These are phyloP conservation scores for Penicillium verhagenii DNA, from an alignment of 495 filamentous ascomycete genomes.

Conservation along the genomic window DNA sequence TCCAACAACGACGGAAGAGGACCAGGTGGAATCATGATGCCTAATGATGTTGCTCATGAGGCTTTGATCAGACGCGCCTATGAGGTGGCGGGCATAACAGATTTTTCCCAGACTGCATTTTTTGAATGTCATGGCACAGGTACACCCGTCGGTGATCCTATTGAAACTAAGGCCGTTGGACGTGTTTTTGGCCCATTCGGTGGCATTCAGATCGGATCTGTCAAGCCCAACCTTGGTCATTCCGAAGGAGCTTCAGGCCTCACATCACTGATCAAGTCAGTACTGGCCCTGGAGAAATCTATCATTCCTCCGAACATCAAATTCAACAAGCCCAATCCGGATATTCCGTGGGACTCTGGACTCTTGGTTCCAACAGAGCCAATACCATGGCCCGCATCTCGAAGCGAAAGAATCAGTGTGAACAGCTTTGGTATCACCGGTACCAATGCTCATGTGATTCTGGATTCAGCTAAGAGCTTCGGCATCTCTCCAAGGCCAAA, in stretches of 20 bases:
- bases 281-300: conserved; percentile 45
- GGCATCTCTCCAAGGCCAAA: not conserved
- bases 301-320: conserved; percentile 51
- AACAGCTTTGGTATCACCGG: conserved; percentile 29
- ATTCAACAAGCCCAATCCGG: conserved; percentile 31
- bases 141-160: conserved; percentile 35
- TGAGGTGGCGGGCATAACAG: conserved; percentile 24
- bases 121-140: conserved; percentile 35
- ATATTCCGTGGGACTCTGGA: conserved; percentile 27
- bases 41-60: conserved; percentile 29
- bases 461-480: conserved; percentile 9
- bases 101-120: conserved; percentile 24
- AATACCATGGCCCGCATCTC: conserved; percentile 26
- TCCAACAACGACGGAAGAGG: conserved; percentile 36
- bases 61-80: conserved; percentile 37
- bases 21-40: conserved; percentile 1
- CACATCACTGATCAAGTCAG: conserved; percentile 42
- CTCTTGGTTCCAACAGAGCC: conserved; percentile 22
- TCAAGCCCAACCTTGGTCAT: conserved; percentile 55
- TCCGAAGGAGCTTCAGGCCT: conserved; percentile 53
- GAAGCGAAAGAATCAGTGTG: conserved; percentile 19
- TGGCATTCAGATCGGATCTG: conserved; percentile 24
- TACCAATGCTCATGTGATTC: conserved; percentile 25
- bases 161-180: conserved; percentile 44
- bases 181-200: conserved; percentile 35